A percentile compares a stretch with the other conserved stretches of the same genome.
phyloP scores from a whole-genome alignment of 148 eudicot species.

The Fagopyrum homotropicum region DNA sequence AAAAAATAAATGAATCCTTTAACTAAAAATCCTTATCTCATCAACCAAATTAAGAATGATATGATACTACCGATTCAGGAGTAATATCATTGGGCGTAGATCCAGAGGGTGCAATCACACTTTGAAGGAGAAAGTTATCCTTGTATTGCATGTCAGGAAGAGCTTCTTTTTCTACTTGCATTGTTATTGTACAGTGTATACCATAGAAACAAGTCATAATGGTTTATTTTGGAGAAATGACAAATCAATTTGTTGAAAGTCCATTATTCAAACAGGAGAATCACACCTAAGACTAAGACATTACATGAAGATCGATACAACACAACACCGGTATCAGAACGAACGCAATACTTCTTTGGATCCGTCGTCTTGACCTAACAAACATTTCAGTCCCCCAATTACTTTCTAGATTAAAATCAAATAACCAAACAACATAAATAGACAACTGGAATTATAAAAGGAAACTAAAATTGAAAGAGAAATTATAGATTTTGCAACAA shows the following conservation, averaged over 20 bases:
- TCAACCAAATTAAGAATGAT: not conserved
- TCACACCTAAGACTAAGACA: slow-evolving; percentile 42
- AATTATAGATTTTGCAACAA: not conserved
- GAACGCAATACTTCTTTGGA: slow-evolving; percentile 83
- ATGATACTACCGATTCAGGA: slow-evolving; percentile 59
- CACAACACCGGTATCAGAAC: slow-evolving; percentile 74
- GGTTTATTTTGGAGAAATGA: not conserved
- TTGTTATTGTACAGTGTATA: slow-evolving; percentile 40
- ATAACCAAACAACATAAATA: not conserved
- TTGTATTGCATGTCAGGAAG: slow-evolving; percentile 80
- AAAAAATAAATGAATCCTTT: not conserved
- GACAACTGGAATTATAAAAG: not conserved
- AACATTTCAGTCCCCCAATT: slow-evolving; percentile 8
- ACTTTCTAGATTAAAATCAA: not conserved
- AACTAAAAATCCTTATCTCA: not conserved
- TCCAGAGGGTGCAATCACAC: slow-evolving; percentile 49
- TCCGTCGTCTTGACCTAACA: slow-evolving; percentile 82
- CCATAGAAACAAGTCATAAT: not conserved
- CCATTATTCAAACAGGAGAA: not conserved
- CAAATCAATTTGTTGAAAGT: not conserved
- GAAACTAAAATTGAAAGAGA: not conserved
- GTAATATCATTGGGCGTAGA: slow-evolving; percentile 57
- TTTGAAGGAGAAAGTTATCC: slow-evolving; percentile 82
- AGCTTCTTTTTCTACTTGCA: slow-evolving; percentile 84
- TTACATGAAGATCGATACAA: slow-evolving; percentile 63